Evolutionary conservation across 2,329 filamentous ascomycete species (phyloP).

Genomic region (Xylaria sp.): DNA sequence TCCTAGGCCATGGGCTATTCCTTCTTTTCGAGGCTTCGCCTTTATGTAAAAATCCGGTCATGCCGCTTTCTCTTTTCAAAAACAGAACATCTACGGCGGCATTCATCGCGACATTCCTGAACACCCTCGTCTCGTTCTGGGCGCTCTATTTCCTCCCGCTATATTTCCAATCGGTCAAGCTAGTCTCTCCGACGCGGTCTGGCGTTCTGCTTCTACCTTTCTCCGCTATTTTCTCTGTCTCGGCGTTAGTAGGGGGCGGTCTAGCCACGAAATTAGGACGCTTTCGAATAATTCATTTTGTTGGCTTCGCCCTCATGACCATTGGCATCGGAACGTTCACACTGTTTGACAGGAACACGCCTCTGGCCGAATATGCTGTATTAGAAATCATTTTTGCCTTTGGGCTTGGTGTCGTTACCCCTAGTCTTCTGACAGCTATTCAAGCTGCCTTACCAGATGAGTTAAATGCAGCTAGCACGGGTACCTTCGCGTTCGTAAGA

Average conservation of each 20-base stretch:
- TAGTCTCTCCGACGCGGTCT: conserved; percentile 24
- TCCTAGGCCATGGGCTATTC: conserved; percentile 52
- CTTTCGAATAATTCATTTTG: conserved; percentile 38
- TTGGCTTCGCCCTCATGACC: conserved; percentile 44
- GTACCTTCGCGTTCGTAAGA: conserved; percentile 53
- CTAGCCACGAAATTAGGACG: conserved; percentile 20
- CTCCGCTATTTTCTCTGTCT: conserved; percentile 20
- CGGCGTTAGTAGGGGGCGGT: conserved; percentile 20
- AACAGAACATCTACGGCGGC: conserved; percentile 52
- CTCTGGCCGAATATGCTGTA: conserved; percentile 49
- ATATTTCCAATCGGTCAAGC: conserved; percentile 54
- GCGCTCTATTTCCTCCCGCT: conserved; percentile 55
- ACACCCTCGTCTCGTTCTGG: conserved; percentile 52
- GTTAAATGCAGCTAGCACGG: conserved; percentile 47
- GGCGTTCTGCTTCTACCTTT: conserved; percentile 30
- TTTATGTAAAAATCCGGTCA: conserved; percentile 46
- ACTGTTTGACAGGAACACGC: conserved; percentile 48
- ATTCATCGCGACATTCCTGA: conserved; percentile 51
- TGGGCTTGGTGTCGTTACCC: conserved; percentile 51
- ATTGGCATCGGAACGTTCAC: conserved; percentile 52
- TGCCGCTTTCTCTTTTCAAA: conserved; percentile 56
- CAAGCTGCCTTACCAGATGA: conserved; percentile 47
- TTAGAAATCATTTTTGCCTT: conserved; percentile 51
- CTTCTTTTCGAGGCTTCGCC: conserved; percentile 46
- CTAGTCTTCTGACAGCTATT: conserved; percentile 51